Percentiles rank a stretch among this genome's conserved stretches.
phyloP scores from a whole-genome alignment of 495 filamentous ascomycete species.

The Rusavskia elegans region DNA sequence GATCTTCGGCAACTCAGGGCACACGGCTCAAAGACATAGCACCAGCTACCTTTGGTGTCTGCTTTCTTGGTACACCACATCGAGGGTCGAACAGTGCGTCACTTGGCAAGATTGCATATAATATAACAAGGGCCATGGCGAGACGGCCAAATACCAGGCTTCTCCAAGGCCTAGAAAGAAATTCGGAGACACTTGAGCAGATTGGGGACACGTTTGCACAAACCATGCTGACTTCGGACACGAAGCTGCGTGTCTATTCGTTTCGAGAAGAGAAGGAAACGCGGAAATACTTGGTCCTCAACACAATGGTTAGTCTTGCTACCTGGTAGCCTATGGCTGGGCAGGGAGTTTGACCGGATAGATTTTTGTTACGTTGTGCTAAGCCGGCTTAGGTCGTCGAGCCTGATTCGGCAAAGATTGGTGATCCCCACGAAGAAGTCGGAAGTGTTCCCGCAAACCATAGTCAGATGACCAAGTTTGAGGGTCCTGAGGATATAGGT shows the following conservation, averaged over 20 bases:
- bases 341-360: no score
- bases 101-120: conserved; percentile 56
- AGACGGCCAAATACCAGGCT: conserved; percentile 27
- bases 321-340: conserved; percentile 23
- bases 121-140: conserved; percentile 47
- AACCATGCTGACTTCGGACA: conserved; percentile 35
- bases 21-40: conserved; percentile 11
- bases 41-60: conserved; percentile 51
- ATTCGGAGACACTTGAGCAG: conserved; percentile 50
- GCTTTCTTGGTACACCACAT: conserved; percentile 79
- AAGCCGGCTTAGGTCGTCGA: conserved; percentile 40
- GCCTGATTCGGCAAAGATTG: conserved; percentile 54
- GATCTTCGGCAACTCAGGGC: conserved; percentile 6
- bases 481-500: conserved; percentile 14
- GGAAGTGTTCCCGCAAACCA: conserved; percentile 69
- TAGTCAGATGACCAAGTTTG: conserved; percentile 72
- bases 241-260: conserved; percentile 57
- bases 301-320: conserved; percentile 34
- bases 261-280: conserved; percentile 39
- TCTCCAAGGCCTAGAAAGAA: conserved; percentile 51
- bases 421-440: conserved; percentile 51
- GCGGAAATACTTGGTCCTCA: conserved; percentile 5
- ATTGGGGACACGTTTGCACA: conserved; percentile 12
- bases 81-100: conserved; percentile 58
- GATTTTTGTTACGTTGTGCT: no score